Evolutionary conservation across 805 yeast genomes (phyloP).

Genomic region (Cyberlindnera maritima): DNA sequence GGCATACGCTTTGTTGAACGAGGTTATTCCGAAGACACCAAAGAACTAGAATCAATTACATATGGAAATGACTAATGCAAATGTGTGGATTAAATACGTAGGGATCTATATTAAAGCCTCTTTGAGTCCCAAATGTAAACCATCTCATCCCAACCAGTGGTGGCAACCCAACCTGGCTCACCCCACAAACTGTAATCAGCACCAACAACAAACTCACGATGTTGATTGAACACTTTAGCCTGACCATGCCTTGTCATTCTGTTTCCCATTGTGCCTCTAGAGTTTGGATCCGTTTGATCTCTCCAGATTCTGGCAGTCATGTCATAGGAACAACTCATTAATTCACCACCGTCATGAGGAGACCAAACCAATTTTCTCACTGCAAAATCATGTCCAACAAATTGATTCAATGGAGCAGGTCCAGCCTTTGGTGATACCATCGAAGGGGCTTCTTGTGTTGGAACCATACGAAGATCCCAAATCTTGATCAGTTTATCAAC

Average conservation of each 20-base stretch:
- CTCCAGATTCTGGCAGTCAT: conserved; percentile 90
- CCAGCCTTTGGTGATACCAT: conserved; percentile 40
- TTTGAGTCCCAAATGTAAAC: conserved; percentile 83
- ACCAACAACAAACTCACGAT: conserved; percentile 87
- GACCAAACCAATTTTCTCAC: conserved; percentile 84
- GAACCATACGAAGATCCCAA: conserved; percentile 84
- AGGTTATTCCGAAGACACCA: conserved; percentile 18
- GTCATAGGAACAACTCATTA: conserved; percentile 82
- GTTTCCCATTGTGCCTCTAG: conserved; percentile 46
- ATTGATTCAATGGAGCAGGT: conserved; percentile 70
- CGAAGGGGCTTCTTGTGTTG: conserved; percentile 35
- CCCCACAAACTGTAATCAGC: conserved; percentile 98
- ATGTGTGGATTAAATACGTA: too few species aligned
- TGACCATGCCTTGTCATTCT: conserved; percentile 48
- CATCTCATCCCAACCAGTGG: conserved; percentile 97
- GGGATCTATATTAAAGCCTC: too few species aligned
- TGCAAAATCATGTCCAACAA: conserved; percentile 87
- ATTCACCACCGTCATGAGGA: conserved; percentile 72
- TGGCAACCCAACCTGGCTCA: conserved; percentile 90
- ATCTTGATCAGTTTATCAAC: conserved; percentile 80
- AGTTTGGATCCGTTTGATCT: conserved; percentile 62
- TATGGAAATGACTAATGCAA: too few species aligned
- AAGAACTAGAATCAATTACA: too few species aligned
- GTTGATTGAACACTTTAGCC: conserved; percentile 57
- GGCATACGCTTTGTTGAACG: conserved; percentile 43